phyloP scores from a whole-genome alignment of 1,284 basidiomycete genomes.

The Austroboletus niveus region DNA sequence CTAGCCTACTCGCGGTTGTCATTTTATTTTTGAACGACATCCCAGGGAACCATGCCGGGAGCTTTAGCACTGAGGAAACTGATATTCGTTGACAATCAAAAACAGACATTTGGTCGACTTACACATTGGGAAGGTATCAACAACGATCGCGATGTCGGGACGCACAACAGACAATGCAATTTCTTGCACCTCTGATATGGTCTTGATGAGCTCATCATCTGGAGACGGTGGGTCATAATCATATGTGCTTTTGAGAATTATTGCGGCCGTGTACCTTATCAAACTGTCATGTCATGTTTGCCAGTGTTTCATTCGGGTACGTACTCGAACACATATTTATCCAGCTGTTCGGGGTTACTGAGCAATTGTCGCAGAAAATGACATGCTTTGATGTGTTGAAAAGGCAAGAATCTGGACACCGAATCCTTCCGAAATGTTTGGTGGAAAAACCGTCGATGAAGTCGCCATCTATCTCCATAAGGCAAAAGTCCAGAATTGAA shows the following conservation, averaged over 20 bases:
- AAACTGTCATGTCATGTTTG: not conserved
- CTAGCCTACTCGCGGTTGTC: not conserved
- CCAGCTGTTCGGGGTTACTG: slow-evolving; percentile 2
- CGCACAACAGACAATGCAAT: not conserved
- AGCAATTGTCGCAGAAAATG: slow-evolving; percentile 14
- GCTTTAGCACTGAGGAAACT: slow-evolving; percentile 2
- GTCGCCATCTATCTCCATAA: slow-evolving; percentile 13
- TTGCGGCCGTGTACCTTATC: slow-evolving; percentile 8
- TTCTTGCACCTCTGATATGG: not conserved
- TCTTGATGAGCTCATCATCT: slow-evolving; percentile 10
- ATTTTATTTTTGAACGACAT: slow-evolving; percentile 20
- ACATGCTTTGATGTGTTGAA: slow-evolving; percentile 14
- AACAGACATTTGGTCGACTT: not conserved
- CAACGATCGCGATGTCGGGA: slow-evolving; percentile 3
- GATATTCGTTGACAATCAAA: too few species aligned
- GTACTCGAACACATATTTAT: slow-evolving; percentile 9
- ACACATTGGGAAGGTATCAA: slow-evolving; percentile 14
- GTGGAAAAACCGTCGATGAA: slow-evolving; percentile 15
- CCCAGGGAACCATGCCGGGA: slow-evolving; percentile 23
- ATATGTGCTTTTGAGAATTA: slow-evolving; percentile 12
- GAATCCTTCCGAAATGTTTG: slow-evolving; percentile 7
- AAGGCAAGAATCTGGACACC: slow-evolving; percentile 3
- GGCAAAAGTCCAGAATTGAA: slow-evolving; percentile 1
- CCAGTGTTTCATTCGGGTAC: not conserved
- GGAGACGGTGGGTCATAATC: slow-evolving; percentile 14